Conservation (phyloP, 2,329 filamentous ascomycete species). For the Fusarium tricinctum region DNA sequence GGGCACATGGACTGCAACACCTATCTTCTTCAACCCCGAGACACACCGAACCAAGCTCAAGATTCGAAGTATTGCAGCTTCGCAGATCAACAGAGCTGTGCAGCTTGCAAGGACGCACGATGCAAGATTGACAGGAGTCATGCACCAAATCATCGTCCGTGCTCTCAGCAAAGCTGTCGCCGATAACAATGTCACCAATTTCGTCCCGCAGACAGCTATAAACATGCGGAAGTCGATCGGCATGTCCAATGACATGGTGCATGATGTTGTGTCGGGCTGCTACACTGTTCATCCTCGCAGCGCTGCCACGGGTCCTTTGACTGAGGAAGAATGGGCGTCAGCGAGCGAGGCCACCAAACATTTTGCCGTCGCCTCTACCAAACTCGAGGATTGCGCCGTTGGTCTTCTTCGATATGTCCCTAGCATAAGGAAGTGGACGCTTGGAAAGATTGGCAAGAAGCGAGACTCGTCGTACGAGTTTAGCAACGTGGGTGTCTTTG, state of each 20-base stretch:
- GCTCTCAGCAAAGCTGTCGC: constrained; percentile 40
- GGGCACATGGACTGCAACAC: constrained; percentile 40
- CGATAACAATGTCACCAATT: constrained; percentile 41
- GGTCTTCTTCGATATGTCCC: constrained; percentile 42
- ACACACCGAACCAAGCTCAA: constrained; percentile 34
- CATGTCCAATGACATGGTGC: constrained; percentile 35
- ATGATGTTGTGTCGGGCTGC: constrained; percentile 33
- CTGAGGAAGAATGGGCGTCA: constrained; percentile 41
- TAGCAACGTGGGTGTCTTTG: constrained; percentile 45
- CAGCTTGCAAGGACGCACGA: constrained; percentile 30
- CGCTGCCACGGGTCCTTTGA: constrained; percentile 15
- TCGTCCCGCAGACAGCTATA: constrained; percentile 43
- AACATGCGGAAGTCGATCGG: constrained; percentile 46
- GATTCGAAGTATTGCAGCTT: constrained; percentile 30
- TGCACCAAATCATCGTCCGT: constrained; percentile 41
- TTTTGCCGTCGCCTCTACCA: constrained; percentile 28
- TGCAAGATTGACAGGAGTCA: constrained; percentile 41
- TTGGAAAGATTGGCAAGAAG: constrained; percentile 37
- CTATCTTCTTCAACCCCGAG: constrained; percentile 29
- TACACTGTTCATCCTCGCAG: constrained; percentile 31
- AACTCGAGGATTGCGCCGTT: constrained; percentile 40
- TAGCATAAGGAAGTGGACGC: constrained; percentile 44
- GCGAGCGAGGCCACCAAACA: constrained; percentile 28
- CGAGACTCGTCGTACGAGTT: constrained; percentile 45
- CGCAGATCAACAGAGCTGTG: constrained; percentile 21